Percentiles rank a stretch among this genome's conserved stretches.
These are phyloP conservation scores for Cyberlindnera xylosilytica DNA, from an alignment of 805 yeast species.

Conservation along the genomic window DNA sequence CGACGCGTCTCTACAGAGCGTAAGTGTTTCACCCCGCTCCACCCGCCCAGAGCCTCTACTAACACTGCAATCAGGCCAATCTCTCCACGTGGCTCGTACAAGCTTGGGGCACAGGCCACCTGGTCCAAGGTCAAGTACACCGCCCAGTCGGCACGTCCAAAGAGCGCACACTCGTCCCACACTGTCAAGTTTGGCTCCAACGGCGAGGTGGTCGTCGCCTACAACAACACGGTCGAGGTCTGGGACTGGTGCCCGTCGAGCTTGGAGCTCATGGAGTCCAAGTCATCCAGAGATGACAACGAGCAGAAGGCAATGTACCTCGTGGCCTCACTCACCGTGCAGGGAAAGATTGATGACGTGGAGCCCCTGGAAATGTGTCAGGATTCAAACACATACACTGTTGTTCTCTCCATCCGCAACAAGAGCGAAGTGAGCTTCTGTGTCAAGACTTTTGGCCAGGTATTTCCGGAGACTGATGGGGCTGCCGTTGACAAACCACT, in stretches of 20 bases:
- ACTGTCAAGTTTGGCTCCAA: slow-evolving; percentile 33
- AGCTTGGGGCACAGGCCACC: slow-evolving; percentile 25
- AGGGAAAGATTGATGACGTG: slow-evolving; percentile 23
- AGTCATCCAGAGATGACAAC: slow-evolving; percentile 17
- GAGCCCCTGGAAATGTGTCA: slow-evolving; percentile 28
- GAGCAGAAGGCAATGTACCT: slow-evolving; percentile 22
- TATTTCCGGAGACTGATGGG: slow-evolving; percentile 1
- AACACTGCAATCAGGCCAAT: slow-evolving; percentile 16
- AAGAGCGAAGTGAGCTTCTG: slow-evolving; percentile 14
- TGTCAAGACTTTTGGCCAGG: slow-evolving; percentile 23
- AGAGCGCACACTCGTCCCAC: slow-evolving; percentile 2
- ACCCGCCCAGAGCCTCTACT: background rate
- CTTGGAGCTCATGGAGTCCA: slow-evolving; percentile 11
- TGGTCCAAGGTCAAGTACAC: slow-evolving; percentile 29
- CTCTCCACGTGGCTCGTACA: slow-evolving; percentile 21
- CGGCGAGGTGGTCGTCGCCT: slow-evolving; percentile 36
- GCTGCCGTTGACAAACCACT: slow-evolving; percentile 13
- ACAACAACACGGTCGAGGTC: slow-evolving; percentile 30
- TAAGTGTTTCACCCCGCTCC: slow-evolving; percentile 15
- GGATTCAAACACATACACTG: slow-evolving; percentile 20
- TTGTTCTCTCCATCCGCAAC: slow-evolving; percentile 11
- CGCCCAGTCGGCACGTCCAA: slow-evolving; percentile 5
- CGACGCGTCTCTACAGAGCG: slow-evolving; percentile 27
- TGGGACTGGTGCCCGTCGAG: slow-evolving; percentile 39
- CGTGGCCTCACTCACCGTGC: slow-evolving; percentile 23